Evolutionary conservation across 108 stramenopile genomes (phyloP), one percentile per base, ranked within the genome.

Genomic region (Aureococcus anophagefferens): DNA sequence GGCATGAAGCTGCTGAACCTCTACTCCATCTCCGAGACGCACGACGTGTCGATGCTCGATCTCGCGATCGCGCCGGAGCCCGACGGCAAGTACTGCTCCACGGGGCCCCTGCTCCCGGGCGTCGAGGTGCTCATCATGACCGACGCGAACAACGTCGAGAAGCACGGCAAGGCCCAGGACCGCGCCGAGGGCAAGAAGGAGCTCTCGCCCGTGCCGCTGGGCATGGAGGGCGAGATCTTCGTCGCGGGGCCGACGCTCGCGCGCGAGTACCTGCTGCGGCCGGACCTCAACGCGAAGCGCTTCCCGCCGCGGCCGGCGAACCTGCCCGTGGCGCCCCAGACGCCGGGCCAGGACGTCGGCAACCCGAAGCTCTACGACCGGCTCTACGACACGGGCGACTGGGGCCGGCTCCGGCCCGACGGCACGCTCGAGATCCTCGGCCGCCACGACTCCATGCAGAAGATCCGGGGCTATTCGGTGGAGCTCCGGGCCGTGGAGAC

Each of bases 1-100:
- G 62, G 81, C 40, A 79, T 79, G 21, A 69, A 76, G 63, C 72
- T 88, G 9, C 72, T 85, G 72, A 90, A 90, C 77, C 75, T 89
- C 5, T 90, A 90, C 75, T 81, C 80, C 66, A 86, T 89, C 46
- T 78, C 76, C 37, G 90, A 90, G 74, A 87, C 87, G 76, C 90
- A 89, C 67, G 90, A 90, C 64, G 86, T 89, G 29, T 72, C 76
- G n/a, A 76, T 69, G 32, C 66, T 78, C 67, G 76, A 77, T 68
- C 44, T 73, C 34, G 67, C 77, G 5, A 64, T 71, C 68, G 68
- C 66, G 5, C 36, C 35, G 35, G 76, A 78, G 36, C 65, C 71
- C 35, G 29, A 44, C 14, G 76, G 76, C 66, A 78, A 78, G 76
- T 78, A 78, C 46, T 76, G 76, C 30, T 76, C 77, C 14, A 74